Evolutionary conservation across 352 stramenopile species (phyloP).

Genomic region (Globisporangium okanoganense): DNA sequence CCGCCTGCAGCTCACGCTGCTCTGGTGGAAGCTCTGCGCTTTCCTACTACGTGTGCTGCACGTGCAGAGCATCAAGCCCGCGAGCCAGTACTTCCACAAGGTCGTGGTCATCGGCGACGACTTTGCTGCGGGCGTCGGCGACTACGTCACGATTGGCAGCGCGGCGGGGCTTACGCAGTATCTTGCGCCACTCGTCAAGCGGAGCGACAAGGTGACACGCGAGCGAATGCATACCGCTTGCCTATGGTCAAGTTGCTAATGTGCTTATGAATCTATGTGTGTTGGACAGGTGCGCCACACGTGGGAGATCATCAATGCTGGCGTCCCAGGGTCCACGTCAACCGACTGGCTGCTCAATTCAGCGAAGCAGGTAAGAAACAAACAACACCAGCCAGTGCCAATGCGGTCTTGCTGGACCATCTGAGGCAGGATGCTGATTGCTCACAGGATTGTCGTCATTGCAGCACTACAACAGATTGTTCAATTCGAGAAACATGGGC

Average conservation of each 20-base stretch:
- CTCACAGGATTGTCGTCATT: background rate
- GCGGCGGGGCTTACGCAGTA: slow-evolving; percentile 49
- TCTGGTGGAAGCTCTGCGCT: slow-evolving; percentile 70
- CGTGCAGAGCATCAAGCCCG: slow-evolving; percentile 43
- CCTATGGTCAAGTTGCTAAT: too few species aligned
- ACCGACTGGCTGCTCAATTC: slow-evolving; percentile 64
- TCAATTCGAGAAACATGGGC: slow-evolving; percentile 41
- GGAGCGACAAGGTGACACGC: slow-evolving; percentile 51
- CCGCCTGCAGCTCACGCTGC: slow-evolving; percentile 49
- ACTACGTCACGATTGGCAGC: slow-evolving; percentile 64
- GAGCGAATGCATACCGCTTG: background rate
- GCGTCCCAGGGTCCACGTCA: slow-evolving; percentile 55
- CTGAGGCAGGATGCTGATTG: background rate
- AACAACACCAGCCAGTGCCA: background rate
- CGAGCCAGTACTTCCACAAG: slow-evolving; percentile 77
- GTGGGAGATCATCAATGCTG: slow-evolving; percentile 80
- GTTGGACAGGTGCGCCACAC: slow-evolving; percentile 58
- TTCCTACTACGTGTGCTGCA: slow-evolving; percentile 38
- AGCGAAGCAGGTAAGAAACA: slow-evolving; percentile 41
- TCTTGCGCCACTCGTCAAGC: slow-evolving; percentile 41
- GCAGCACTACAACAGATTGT: slow-evolving; percentile 69
- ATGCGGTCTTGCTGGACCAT: background rate
- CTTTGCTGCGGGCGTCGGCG: slow-evolving; percentile 74
- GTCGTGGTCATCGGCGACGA: slow-evolving; percentile 81
- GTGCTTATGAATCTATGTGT: background rate